Percentiles rank a stretch among this genome's conserved stretches.
Evolutionary conservation across 2,329 filamentous ascomycete genomes (phyloP).

Genomic region (Cladosporium phlei): DNA sequence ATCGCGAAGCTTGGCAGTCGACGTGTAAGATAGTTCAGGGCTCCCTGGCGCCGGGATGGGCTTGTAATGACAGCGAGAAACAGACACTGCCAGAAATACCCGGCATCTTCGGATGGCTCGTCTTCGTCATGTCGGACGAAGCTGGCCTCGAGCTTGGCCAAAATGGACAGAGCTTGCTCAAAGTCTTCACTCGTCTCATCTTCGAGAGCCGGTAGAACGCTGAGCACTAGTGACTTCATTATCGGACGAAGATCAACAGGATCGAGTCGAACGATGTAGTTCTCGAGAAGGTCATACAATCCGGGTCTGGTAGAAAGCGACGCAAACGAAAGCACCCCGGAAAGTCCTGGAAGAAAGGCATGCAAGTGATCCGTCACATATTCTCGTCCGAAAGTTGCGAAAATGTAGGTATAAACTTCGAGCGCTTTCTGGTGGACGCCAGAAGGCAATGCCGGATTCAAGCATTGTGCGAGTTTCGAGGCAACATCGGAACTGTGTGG

Average conservation of each 20-base stretch:
- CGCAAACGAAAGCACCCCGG: conserved; percentile 86
- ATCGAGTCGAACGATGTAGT: conserved; percentile 69
- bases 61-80: conserved; percentile 92
- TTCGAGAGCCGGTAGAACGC: conserved; percentile 85
- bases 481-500: conserved; percentile 80
- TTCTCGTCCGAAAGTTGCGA: conserved; percentile 67
- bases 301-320: conserved; percentile 84
- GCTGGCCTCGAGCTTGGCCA: conserved; percentile 67
- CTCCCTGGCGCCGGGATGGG: conserved; percentile 75
- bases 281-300: conserved; percentile 79
- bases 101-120: conserved; percentile 40
- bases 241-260: conserved; percentile 72
- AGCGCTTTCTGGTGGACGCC: conserved; percentile 96
- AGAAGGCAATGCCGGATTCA: conserved; percentile 87
- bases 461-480: conserved; percentile 87
- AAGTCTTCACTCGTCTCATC: conserved; percentile 98
- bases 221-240: conserved; percentile 82
- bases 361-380: conserved; percentile 71
- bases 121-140: conserved; percentile 46
- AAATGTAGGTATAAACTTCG: conserved; percentile 88
- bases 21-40: conserved; percentile 77
- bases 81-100: conserved; percentile 98
- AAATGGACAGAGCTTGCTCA: conserved; percentile 72
- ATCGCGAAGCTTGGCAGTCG: conserved; percentile 67
- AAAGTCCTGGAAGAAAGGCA: conserved; percentile 83